phyloP scores from a whole-genome alignment of 495 filamentous ascomycete genomes.

The Entonaema liquescens region DNA sequence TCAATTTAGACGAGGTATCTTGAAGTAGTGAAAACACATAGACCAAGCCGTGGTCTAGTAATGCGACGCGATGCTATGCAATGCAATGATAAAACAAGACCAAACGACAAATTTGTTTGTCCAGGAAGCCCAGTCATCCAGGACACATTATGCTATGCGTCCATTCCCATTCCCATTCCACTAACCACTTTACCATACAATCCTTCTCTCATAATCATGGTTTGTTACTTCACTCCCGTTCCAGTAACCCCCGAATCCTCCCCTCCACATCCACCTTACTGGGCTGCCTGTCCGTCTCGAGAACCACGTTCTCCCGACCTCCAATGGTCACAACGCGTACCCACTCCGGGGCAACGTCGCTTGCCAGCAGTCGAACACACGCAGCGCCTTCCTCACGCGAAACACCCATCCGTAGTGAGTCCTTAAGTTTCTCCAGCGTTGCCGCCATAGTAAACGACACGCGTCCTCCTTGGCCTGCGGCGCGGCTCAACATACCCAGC shows the following conservation, averaged over 20 bases:
- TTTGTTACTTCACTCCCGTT: background rate
- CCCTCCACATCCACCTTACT: conserved; percentile 47
- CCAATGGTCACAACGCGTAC: conserved; percentile 64
- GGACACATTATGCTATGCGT: background rate
- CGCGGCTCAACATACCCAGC: conserved; percentile 64
- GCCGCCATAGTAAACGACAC: conserved; percentile 68
- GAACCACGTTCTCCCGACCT: conserved; percentile 65
- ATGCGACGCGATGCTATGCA: conserved; percentile 14
- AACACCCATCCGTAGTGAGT: conserved; percentile 68
- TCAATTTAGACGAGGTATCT: conserved; percentile 17
- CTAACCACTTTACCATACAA: background rate
- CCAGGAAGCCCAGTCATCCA: background rate
- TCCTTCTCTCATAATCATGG: background rate
- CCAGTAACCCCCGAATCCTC: background rate
- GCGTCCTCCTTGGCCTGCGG: conserved; percentile 46
- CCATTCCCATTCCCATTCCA: background rate
- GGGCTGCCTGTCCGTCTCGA: conserved; percentile 57
- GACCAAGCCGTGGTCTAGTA: background rate
- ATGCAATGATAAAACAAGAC: conserved; percentile 17
- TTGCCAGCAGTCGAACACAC: conserved; percentile 64
- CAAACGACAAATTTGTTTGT: background rate
- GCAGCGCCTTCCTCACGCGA: conserved; percentile 64
- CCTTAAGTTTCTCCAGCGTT: conserved; percentile 65
- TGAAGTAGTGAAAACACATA: background rate
- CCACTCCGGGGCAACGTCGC: conserved; percentile 71